Evolutionary conservation across 148 eudicot species (phyloP), one percentile per base, ranked within the genome.

Genomic region (Cornus florida): DNA sequence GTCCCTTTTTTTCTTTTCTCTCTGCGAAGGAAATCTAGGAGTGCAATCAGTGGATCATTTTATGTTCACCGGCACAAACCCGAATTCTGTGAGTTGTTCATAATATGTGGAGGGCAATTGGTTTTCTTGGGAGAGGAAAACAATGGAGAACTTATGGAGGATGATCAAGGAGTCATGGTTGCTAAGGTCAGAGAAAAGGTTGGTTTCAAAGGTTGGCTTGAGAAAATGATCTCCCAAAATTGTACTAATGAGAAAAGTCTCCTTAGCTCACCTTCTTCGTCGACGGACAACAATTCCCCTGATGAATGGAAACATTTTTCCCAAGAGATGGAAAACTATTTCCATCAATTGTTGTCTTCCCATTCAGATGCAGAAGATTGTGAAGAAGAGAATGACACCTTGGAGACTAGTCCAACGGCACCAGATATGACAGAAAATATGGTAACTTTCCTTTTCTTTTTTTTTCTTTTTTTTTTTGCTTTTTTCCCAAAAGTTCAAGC

Each of bases 311-410:
- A 89, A 24, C 76, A 71, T 6, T 69, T 75, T 78, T 86, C 79
- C 66, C 85, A 79, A 67, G 95, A 92, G 73, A 85, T 94, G 64
- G 97, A 91, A 50, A 86, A 82, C 14, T 94, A 94, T 85, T 87
- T 83, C 75, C 82, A 84, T 50, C 90, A 88, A 60, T 76, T 94
- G 73, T 76, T 94, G 73, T 46, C 82, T 64, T 48, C 75, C 23
- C 81, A 77, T 78, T 75, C 57, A 38, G 85, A 83, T 59, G 89
- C 83, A 64, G 83, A 73, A 46, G 84, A 83, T 22, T 46, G 39
- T 66, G 81, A 65, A 67, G 84, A 48, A 73, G 87, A 72, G 71
- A 50, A 83, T 66, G 85, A 38, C 38, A 16, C 41, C 35, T 64
- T 71, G 76, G n/a, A 53, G 41, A 72, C 75, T 41, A 69, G 71